A percentile compares a stretch with the other conserved stretches of the same genome.
Conservation (phyloP, 2,329 filamentous ascomycete genomes). For the Penicillium occitanis region DNA sequence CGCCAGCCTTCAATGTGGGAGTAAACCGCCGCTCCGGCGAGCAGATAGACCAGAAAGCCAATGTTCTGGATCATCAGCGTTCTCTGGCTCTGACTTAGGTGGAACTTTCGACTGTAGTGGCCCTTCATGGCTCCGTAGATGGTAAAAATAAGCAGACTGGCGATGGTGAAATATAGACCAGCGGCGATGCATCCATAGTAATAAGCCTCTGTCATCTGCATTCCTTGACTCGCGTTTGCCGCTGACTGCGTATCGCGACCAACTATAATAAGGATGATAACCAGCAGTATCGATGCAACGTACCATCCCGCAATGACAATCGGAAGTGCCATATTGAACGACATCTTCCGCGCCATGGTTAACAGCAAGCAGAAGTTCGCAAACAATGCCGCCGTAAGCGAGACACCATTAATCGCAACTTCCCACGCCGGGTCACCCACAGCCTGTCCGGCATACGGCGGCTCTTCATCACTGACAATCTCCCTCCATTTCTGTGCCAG, state of each 20-base stretch:
- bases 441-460: not conserved
- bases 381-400: conserved; percentile 54
- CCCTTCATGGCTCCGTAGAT: conserved; percentile 55
- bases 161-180: conserved; percentile 56
- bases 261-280: conserved; percentile 52
- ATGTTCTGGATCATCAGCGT: conserved; percentile 52
- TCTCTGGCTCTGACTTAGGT: conserved; percentile 56
- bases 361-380: conserved; percentile 58
- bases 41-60: conserved; percentile 41
- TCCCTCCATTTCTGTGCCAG: conserved; percentile 58
- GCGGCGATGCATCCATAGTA: conserved; percentile 63
- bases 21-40: conserved; percentile 41
- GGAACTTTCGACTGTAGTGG: conserved; percentile 58
- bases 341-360: conserved; percentile 59
- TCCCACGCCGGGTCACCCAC: conserved; percentile 34
- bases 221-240: conserved; percentile 33
- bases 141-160: conserved; percentile 55
- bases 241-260: conserved; percentile 42
- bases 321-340: conserved; percentile 58
- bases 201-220: conserved; percentile 55
- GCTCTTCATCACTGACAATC: conserved; percentile 46
- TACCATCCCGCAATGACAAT: conserved; percentile 63
- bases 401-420: conserved; percentile 56
- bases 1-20: conserved; percentile 38
- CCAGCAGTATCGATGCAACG: conserved; percentile 54